Evolutionary conservation across 768 basidiomycete genomes (phyloP).

Genomic region (Xerocomellus chrysenteron): DNA sequence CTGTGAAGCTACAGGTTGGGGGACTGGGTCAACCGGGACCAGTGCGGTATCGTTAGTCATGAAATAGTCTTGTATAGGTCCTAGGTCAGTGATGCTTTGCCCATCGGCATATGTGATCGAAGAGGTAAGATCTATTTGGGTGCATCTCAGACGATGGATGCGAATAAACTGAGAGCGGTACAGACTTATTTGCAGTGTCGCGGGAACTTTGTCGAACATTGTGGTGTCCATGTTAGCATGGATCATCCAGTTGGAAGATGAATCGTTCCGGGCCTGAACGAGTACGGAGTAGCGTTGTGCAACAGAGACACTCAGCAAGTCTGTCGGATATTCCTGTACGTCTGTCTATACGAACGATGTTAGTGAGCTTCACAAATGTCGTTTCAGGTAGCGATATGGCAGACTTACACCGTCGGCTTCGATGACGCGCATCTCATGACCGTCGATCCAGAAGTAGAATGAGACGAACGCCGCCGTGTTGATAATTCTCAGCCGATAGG

Average conservation of each 20-base stretch:
- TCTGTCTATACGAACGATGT: slow-evolving; percentile 55
- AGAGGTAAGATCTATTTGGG: slow-evolving; percentile 68
- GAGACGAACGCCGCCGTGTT: slow-evolving; percentile 75
- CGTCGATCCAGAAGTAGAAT: slow-evolving; percentile 89
- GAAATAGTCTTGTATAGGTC: slow-evolving; percentile 54
- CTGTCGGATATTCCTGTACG: slow-evolving; percentile 67
- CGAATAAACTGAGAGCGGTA: slow-evolving; percentile 4
- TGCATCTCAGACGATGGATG: neutral
- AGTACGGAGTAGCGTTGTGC: slow-evolving; percentile 94
- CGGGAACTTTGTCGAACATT: slow-evolving; percentile 88
- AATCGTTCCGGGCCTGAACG: slow-evolving; percentile 88
- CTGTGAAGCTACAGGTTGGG: slow-evolving; percentile 51
- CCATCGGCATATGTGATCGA: slow-evolving; percentile 72
- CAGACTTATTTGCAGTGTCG: slow-evolving; percentile 71
- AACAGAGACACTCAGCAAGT: slow-evolving; percentile 71
- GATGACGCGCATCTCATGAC: slow-evolving; percentile 81
- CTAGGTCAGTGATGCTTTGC: slow-evolving; percentile 51
- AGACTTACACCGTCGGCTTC: slow-evolving; percentile 76
- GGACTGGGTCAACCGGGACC: slow-evolving; percentile 55
- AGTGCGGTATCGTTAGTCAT: slow-evolving; percentile 67
- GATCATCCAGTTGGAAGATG: slow-evolving; percentile 80
- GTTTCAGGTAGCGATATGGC: neutral
- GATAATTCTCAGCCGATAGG: slow-evolving; percentile 84
- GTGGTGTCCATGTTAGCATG: slow-evolving; percentile 86
- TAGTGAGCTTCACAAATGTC: neutral